A percentile compares a stretch with the other conserved stretches of the same genome.
Evolutionary conservation across 805 yeast species (phyloP).

Genomic region (Ogataea thermomethanolica): DNA sequence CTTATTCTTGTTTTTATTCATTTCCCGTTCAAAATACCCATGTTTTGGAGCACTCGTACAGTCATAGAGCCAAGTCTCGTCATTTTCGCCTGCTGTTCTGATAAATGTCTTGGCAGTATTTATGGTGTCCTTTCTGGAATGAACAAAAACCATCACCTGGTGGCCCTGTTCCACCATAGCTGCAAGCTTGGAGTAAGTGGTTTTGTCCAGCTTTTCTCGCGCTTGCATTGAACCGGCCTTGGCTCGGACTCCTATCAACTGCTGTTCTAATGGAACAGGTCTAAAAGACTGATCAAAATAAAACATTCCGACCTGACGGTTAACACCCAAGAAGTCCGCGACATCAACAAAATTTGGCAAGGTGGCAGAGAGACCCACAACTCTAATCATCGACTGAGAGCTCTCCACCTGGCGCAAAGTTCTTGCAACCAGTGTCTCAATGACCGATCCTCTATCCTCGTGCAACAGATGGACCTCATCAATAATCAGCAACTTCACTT

Average conservation of each 20-base stretch:
- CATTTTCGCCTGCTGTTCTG: slow-evolving; percentile 58
- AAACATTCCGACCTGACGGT: slow-evolving; percentile 86
- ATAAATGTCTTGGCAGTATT: slow-evolving; percentile 76
- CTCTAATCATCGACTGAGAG: slow-evolving; percentile 87
- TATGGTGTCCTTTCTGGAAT: slow-evolving; percentile 89
- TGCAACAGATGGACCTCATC: slow-evolving; percentile 96
- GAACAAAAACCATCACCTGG: slow-evolving; percentile 96
- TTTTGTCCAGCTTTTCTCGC: slow-evolving; percentile 68
- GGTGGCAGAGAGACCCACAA: slow-evolving; percentile 93
- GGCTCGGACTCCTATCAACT: slow-evolving; percentile 80
- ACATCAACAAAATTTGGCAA: slow-evolving; percentile 90
- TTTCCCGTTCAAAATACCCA: slow-evolving; percentile 55
- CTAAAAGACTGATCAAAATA: slow-evolving; percentile 90
- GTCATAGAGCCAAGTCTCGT: slow-evolving; percentile 58
- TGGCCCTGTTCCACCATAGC: slow-evolving; percentile 65
- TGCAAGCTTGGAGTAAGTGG: slow-evolving; percentile 71
- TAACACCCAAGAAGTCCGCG: slow-evolving; percentile 91
- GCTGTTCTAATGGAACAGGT: slow-evolving; percentile 91
- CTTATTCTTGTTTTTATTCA: slow-evolving; percentile 65
- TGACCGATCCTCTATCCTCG: slow-evolving; percentile 97
- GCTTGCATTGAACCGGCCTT: slow-evolving; percentile 75
- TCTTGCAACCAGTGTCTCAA: slow-evolving; percentile 91
- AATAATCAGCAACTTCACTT: slow-evolving; percentile 80
- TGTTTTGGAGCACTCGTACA: slow-evolving; percentile 42
- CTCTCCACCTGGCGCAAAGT: slow-evolving; percentile 93